Base-by-base conservation (phyloP, 2,329 filamentous ascomycete species). In the Trichoderma atroviride region DNA sequence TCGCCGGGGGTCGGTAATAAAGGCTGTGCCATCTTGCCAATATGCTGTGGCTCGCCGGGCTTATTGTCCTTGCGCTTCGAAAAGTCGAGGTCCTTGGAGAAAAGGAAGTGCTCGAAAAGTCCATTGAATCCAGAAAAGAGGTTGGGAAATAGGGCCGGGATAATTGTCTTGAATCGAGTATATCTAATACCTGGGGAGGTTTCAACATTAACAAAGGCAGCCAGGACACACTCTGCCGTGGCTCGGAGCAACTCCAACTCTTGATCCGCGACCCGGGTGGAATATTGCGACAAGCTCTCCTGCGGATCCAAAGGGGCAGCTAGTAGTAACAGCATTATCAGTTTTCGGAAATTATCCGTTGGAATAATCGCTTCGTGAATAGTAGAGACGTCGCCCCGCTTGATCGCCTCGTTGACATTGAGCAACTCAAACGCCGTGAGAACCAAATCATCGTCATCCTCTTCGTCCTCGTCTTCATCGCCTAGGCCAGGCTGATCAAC, bases 21-120 rank as follows among this genome's bases (percentile, higher is more conserved):
- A 3, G 88, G 86, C 64, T 85, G 83, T 2, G 79, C 78, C 3
- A 76, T 65, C 50, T 79, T 78, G 53, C 40, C 70, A 6, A 57
- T 62, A 22, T 70, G 70, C 22, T 22, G 43, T 9, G 14, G 65
- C 47, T 65, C 71, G 37, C 72, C 69, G 35, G 66, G 72, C 62
- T 69, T 71, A 53, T 72, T 72, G 50, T 72, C 70, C 52, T 83
- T 84, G 57, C 80, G 82, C 75, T 86, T 88, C 3, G 86, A 87
- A 64, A 92, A 86, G 73, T 92, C 88, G 27, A 93, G 82, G 72
- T 90, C 89, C 74, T 89, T 91, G 31, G 89, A 91, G 74, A 93
- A 94, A 31, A 93, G 83, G 73, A 94, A 93, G 75, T 90, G 89
- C 72, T 92, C 90, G 76, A 93, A 93, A 1, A 94, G 80, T 0